Conservation (phyloP, 2,329 filamentous ascomycete genomes). For the Ophiostoma sp. region DNA sequence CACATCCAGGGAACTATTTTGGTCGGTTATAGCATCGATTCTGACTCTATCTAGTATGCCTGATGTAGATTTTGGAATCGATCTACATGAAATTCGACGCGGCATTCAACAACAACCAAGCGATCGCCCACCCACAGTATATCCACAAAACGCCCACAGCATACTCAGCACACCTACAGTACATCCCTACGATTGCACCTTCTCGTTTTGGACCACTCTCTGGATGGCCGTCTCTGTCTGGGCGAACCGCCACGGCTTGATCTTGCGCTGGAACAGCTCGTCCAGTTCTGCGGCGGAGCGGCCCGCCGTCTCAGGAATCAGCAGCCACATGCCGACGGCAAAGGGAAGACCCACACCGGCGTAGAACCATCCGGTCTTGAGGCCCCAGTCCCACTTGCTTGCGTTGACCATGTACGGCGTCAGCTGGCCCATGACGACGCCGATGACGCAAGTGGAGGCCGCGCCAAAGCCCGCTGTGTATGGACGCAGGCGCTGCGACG, state of each 20-base stretch:
- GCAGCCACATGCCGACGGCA: constrained; percentile 19
- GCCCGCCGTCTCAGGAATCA: constrained; percentile 25
- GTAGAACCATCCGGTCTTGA: constrained; percentile 39
- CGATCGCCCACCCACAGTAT: not conserved
- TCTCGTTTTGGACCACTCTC: not conserved
- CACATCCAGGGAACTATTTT: no score
- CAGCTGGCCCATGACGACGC: constrained; percentile 34
- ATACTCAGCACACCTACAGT: not conserved
- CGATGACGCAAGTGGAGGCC: constrained; percentile 33
- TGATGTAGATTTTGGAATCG: no score
- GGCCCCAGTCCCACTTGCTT: constrained; percentile 37
- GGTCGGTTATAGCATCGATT: no score
- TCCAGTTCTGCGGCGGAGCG: constrained; percentile 34
- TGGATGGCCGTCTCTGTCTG: constrained; percentile 23
- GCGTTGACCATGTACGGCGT: constrained; percentile 39
- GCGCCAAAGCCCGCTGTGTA: constrained; percentile 38
- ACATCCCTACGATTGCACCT: not conserved
- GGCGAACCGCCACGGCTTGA: constrained; percentile 33
- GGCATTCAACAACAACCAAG: not conserved
- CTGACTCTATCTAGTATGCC: no score
- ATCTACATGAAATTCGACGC: not conserved
- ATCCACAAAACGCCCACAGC: not conserved
- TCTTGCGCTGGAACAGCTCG: constrained; percentile 36
- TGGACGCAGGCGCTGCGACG: constrained; percentile 39
- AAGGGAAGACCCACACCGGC: constrained; percentile 27